Evolutionary conservation across 352 stramenopile genomes (phyloP).

Genomic region (Pythium folliculosum): DNA sequence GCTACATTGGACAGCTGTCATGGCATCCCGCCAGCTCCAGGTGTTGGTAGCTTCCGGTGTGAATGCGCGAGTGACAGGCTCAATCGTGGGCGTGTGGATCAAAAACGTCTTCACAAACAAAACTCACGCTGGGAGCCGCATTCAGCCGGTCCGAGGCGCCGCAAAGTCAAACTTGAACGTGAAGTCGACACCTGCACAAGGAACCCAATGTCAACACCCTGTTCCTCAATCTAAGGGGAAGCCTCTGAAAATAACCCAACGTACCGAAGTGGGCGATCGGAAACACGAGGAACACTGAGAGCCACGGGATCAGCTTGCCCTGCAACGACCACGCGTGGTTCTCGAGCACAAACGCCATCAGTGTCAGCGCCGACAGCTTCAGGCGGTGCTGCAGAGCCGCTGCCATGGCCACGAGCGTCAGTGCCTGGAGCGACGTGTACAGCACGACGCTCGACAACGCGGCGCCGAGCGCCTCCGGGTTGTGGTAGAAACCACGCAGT

Average conservation of each 20-base stretch:
- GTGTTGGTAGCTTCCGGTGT: no score
- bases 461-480: slow-evolving; percentile 37
- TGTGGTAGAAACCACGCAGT: slow-evolving; percentile 58
- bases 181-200: slow-evolving; percentile 20
- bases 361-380: slow-evolving; percentile 13
- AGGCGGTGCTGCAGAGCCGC: slow-evolving; percentile 14
- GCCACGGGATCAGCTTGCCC: slow-evolving; percentile 23
- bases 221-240: background rate
- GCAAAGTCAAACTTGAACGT: slow-evolving; percentile 24
- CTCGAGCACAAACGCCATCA: slow-evolving; percentile 24
- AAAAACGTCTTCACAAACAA: no score
- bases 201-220: background rate
- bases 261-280: slow-evolving; percentile 25
- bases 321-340: slow-evolving; percentile 15
- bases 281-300: slow-evolving; percentile 16
- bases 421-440: background rate
- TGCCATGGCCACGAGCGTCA: slow-evolving; percentile 8
- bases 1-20: no score
- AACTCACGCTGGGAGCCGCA: no score
- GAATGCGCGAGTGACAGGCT: no score
- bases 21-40: no score
- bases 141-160: background rate
- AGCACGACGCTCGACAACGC: slow-evolving; percentile 21
- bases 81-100: no score
- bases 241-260: background rate